Evolutionary conservation across 805 yeast genomes (phyloP), one percentile per base, ranked within the genome.

Genomic region (Nakazawaea molendinolei): DNA sequence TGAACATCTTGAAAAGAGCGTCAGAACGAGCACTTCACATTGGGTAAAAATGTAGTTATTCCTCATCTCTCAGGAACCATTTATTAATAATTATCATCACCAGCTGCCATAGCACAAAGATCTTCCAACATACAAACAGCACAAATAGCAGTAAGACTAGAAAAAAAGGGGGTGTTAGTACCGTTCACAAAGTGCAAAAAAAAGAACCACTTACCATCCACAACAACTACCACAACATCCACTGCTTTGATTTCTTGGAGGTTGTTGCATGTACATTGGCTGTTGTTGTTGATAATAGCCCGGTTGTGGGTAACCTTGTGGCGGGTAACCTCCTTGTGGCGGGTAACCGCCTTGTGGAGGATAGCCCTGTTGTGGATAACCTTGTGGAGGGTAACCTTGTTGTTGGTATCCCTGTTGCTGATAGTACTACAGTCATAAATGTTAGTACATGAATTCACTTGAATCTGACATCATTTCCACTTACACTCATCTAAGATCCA

Each of bases 221-320:
- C 42, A 43, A 28, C 59, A 56, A 36, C 60, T 56, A 8, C 60
- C 55, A 33, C 49, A 48, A 9, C 46, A 44, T 8, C 40, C 42
- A 8, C 39, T 21, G 17, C 38, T 34, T 5, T 34, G 28, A 5
- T 31, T 36, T 31, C 40, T 44, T 21, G 42, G 47, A 3, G 51
- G 58, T 17, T 46, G 51, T 28, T 41, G 44, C 37, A 56, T 61
- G 42, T 57, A 57, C 38, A 55, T 49, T 12, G 62, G 62, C 38
- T 57, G 62, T 16, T 47, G 62, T 38, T 55, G 61, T 40, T 55
- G 61, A 44, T 55, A 53, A 50, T 53, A 46, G 29, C 47, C 40
- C 7, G 33, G 46, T 38, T 42, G 58, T 34, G 47, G 55, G 18
- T 53, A 53, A 17, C 55, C 55, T 34, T 48, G 50, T 39, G 51